phyloP scores from a whole-genome alignment of 371 early-diverging fungal genomes.

The Vittaforma corneae region DNA sequence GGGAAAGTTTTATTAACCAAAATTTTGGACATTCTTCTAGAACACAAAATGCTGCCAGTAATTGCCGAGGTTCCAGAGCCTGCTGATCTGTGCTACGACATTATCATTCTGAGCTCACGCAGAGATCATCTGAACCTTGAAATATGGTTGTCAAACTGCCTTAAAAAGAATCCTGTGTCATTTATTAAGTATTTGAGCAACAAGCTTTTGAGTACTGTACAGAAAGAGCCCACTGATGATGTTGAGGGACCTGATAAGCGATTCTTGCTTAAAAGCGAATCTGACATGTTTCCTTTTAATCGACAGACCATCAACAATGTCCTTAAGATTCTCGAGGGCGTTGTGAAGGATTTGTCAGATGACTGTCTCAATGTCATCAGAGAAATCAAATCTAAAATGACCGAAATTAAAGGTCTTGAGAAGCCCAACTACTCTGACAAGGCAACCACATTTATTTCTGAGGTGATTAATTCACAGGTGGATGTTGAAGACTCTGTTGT shows the following conservation, averaged over 20 bases:
- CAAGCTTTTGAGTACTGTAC: background rate
- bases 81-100: constrained; percentile 42
- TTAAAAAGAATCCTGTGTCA: constrained; percentile 11
- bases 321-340: constrained; percentile 10
- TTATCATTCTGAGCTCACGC: constrained; percentile 43
- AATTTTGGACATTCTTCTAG: constrained; percentile 45
- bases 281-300: constrained; percentile 42
- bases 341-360: constrained; percentile 7
- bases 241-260: background rate
- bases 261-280: background rate
- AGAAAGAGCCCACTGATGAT: background rate
- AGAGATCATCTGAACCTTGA: constrained; percentile 49
- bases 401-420: constrained; percentile 14
- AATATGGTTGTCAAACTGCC: constrained; percentile 38
- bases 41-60: constrained; percentile 47
- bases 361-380: constrained; percentile 21
- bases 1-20: constrained; percentile 32
- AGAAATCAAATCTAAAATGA: constrained; percentile 15
- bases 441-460: constrained; percentile 41
- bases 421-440: constrained; percentile 3
- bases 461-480: constrained; percentile 39
- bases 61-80: constrained; percentile 36
- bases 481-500: constrained; percentile 19
- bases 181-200: constrained; percentile 30
- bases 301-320: constrained; percentile 19